Conservation (phyloP, 208 protist genomes). For the Leishmania lainsoni region DNA sequence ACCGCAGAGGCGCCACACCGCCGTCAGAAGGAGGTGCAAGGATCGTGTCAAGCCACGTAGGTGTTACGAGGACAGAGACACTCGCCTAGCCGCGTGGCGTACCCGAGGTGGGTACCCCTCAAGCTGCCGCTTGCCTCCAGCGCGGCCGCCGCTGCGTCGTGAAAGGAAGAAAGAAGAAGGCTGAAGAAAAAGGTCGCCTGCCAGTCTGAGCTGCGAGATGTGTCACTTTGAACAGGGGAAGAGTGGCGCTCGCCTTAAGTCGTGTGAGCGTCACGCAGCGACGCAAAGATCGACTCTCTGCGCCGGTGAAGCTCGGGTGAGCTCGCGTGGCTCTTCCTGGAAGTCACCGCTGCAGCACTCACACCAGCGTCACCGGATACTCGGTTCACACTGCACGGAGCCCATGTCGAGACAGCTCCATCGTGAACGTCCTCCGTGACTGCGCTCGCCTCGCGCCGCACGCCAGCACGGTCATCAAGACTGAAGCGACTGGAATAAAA, state of each 20-base stretch:
- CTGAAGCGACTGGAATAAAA: neutral
- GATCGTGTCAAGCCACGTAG: neutral
- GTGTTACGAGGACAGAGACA: neutral
- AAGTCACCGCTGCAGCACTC: neutral
- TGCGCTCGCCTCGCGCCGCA: neutral
- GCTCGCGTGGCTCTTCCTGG: neutral
- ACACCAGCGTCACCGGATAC: neutral
- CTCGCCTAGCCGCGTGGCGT: neutral
- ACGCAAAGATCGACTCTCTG: slow-evolving; percentile 15
- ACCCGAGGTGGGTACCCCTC: neutral
- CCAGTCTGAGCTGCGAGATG: neutral
- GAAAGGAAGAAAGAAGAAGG: neutral
- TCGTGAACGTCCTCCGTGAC: neutral
- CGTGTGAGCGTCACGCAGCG: slow-evolving; percentile 1
- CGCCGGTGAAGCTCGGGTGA: slow-evolving; percentile 16
- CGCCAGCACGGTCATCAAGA: neutral
- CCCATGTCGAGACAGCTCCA: neutral
- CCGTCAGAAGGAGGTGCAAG: neutral
- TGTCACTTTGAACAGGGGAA: neutral
- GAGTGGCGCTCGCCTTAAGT: neutral
- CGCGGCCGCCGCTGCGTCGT: neutral
- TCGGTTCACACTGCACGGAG: neutral
- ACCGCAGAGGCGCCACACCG: neutral
- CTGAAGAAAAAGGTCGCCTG: neutral
- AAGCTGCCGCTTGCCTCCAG: neutral